Percentiles rank a stretch among this genome's conserved stretches.
Conservation (phyloP, 176 grass and related monocot species). For the Raddia distichophylla region DNA sequence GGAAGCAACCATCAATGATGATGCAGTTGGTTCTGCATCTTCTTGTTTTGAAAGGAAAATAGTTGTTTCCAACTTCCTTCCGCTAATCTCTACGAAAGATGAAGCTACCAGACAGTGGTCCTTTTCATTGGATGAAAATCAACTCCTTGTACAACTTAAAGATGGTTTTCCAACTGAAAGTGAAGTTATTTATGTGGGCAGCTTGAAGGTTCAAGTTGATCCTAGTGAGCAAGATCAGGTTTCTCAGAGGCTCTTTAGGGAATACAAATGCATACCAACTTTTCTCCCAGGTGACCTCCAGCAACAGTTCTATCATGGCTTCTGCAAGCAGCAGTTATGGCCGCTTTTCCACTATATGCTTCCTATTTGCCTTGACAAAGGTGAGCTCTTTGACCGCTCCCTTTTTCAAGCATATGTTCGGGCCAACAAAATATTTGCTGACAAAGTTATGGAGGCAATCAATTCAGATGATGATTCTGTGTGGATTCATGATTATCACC, state of each 20-base stretch:
- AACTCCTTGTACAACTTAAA: conserved; percentile 75
- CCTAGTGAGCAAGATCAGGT: conserved; percentile 68
- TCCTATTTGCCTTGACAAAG: conserved; percentile 77
- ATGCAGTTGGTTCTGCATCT: conserved; percentile 39
- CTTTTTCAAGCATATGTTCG: conserved; percentile 77
- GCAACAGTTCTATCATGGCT: conserved; percentile 69
- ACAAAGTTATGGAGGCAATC: conserved; percentile 80
- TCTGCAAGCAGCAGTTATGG: conserved; percentile 86
- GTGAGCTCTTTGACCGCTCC: conserved; percentile 68
- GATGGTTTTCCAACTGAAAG: conserved; percentile 62
- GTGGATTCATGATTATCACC: conserved; percentile 93
- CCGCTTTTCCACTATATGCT: conserved; percentile 95
- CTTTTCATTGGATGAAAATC: conserved; percentile 73
- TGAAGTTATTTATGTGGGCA: conserved; percentile 73
- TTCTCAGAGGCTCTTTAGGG: conserved; percentile 67
- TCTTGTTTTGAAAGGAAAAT: conserved; percentile 54
- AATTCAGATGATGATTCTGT: conserved; percentile 81
- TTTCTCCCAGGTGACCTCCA: conserved; percentile 69
- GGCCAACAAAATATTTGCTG: conserved; percentile 78
- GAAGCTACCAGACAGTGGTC: conserved; percentile 60
- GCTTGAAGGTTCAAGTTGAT: conserved; percentile 73
- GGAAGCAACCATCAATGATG: conserved; percentile 41
- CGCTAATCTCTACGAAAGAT: conserved; percentile 62
- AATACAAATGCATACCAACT: conserved; percentile 72
- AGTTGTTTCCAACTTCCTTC: conserved; percentile 83